Conservation (phyloP, 2,329 filamentous ascomycete genomes). For the Aspergillus pseudoviridinutans region DNA sequence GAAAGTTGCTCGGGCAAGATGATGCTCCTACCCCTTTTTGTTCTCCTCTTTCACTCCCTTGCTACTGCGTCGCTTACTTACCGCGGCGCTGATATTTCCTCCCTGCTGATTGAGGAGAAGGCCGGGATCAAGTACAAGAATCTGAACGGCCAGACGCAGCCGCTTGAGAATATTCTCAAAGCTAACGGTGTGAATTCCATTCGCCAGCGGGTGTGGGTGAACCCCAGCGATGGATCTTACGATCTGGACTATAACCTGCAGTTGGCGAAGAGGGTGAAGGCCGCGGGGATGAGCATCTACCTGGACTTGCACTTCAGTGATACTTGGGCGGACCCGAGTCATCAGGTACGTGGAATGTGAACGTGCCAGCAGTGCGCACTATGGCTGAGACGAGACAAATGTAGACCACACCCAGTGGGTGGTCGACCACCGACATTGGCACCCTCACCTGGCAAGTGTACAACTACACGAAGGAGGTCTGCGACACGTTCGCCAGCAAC, state of each 20-base stretch:
- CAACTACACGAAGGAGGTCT: slow-evolving; percentile 63
- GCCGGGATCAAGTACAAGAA: slow-evolving; percentile 60
- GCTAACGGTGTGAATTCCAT: slow-evolving; percentile 64
- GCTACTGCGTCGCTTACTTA: slow-evolving; percentile 52
- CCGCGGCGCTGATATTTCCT: slow-evolving; percentile 69
- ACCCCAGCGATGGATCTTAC: slow-evolving; percentile 61
- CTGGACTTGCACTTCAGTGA: slow-evolving; percentile 65
- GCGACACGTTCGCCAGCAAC: slow-evolving; percentile 56
- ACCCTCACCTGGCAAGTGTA: slow-evolving; percentile 60
- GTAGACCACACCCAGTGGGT: slow-evolving; percentile 56
- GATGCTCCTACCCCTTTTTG: slow-evolving; percentile 10
- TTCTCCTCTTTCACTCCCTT: slow-evolving; percentile 14
- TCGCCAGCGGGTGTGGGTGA: slow-evolving; percentile 69
- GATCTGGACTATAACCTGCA: slow-evolving; percentile 66
- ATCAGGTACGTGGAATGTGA: slow-evolving; percentile 46
- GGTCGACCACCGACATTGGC: slow-evolving; percentile 56
- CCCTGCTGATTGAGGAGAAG: slow-evolving; percentile 59
- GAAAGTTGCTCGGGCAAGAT: background rate
- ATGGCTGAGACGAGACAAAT: background rate
- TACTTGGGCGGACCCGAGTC: slow-evolving; percentile 65
- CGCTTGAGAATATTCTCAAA: slow-evolving; percentile 61
- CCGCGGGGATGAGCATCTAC: slow-evolving; percentile 58
- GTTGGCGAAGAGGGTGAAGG: slow-evolving; percentile 62
- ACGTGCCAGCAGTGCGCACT: background rate
- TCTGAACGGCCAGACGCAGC: slow-evolving; percentile 47